Conservation (phyloP, 2,329 filamentous ascomycete species). For the Fonsecaea monophora region DNA sequence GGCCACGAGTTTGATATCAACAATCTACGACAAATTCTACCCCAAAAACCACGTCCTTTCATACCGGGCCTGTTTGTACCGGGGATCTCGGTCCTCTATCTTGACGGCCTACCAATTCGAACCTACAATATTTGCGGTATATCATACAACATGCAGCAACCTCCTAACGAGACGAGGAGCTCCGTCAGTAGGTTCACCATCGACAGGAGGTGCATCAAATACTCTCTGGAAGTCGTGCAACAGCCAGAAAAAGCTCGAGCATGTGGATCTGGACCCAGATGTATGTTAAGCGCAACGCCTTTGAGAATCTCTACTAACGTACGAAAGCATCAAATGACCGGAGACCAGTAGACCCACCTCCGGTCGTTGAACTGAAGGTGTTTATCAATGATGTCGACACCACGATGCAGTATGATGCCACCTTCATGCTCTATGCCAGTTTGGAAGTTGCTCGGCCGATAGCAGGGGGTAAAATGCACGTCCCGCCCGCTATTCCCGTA, state of each 20-base stretch:
- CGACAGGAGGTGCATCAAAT: constrained; percentile 78
- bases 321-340: constrained; percentile 78
- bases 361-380: constrained; percentile 89
- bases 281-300: constrained; percentile 59
- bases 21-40: constrained; percentile 22
- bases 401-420: constrained; percentile 92
- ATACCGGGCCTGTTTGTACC: constrained; percentile 30
- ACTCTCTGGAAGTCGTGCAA: constrained; percentile 85
- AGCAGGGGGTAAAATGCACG: constrained; percentile 77
- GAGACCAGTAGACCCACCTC: constrained; percentile 90
- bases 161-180: constrained; percentile 62
- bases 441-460: constrained; percentile 85
- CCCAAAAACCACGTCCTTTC: constrained; percentile 15
- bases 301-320: neutral
- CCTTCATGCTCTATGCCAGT: constrained; percentile 96
- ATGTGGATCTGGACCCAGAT: constrained; percentile 94
- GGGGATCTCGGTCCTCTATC: constrained; percentile 26
- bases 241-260: constrained; percentile 93
- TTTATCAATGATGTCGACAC: constrained; percentile 76
- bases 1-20: constrained; percentile 16
- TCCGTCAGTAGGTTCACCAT: constrained; percentile 67
- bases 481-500: constrained; percentile 76
- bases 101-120: constrained; percentile 31
- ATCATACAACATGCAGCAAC: constrained; percentile 56
- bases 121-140: constrained; percentile 38